A percentile compares a stretch with the other conserved stretches of the same genome.
Evolutionary conservation across 306 rosid genomes (phyloP).

Genomic region (Boehmeria nivea): DNA sequence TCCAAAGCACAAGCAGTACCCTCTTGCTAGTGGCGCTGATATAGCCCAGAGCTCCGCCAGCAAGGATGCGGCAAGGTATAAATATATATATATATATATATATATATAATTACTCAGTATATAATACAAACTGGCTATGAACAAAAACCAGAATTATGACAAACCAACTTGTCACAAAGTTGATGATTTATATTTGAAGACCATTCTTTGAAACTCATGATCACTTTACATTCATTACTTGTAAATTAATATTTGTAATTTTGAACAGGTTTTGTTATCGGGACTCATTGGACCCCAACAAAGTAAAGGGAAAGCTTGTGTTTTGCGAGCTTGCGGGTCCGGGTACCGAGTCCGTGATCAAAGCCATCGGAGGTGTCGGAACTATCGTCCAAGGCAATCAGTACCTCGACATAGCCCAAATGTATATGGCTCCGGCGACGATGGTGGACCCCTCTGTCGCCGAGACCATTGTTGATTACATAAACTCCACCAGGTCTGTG

Average conservation of each 20-base stretch:
- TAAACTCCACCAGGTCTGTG: constrained; percentile 54
- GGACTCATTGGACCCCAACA: constrained; percentile 51
- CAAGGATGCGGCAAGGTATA: constrained; percentile 58
- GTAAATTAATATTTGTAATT: too few relatives aligned
- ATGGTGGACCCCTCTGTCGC: constrained; percentile 47
- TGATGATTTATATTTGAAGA: too few relatives aligned
- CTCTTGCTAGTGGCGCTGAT: constrained; percentile 60
- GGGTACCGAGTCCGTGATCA: constrained; percentile 70
- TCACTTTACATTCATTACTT: neutral
- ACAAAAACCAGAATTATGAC: too few relatives aligned
- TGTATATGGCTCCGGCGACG: constrained; percentile 75
- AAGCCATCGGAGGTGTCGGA: constrained; percentile 64
- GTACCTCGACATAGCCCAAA: constrained; percentile 43
- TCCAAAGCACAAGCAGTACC: constrained; percentile 42
- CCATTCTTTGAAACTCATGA: too few relatives aligned
- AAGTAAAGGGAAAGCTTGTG: constrained; percentile 62
- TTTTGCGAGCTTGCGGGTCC: constrained; percentile 35
- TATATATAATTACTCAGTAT: neutral
- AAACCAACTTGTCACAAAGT: too few relatives aligned
- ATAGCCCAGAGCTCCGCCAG: constrained; percentile 35
- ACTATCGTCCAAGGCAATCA: constrained; percentile 41
- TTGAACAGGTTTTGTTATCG: constrained; percentile 23
- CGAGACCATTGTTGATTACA: constrained; percentile 34
- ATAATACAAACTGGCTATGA: too few relatives aligned
- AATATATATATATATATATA: constrained; percentile 3